Evolutionary conservation across 2,329 filamentous ascomycete genomes (phyloP), one percentile per base, ranked within the genome.

Genomic region (Nothophoma quercina): DNA sequence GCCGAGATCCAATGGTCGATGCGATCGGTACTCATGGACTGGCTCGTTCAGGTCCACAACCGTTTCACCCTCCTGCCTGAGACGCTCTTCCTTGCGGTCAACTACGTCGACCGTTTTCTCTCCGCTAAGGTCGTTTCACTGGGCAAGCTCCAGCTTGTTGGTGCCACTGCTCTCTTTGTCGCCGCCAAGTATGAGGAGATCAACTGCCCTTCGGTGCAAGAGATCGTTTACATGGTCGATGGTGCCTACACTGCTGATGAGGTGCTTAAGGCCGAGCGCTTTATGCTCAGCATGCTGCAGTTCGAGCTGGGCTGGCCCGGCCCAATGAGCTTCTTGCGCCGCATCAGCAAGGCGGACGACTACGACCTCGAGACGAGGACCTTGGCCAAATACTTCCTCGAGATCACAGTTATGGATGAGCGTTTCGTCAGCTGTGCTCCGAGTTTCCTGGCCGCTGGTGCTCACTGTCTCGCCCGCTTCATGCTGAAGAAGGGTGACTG

Each of bases 1-100:
- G 88, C 89, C n/a, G 93, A 98, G 75, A 96, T 99, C 51, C 91
- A 96, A 72, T 99, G 95, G 95, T 96, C 93, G 2, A 99, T 98
- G 95, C 91, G 95, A 38, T 89, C 92, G 5, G 91, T 98, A 18
- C 82, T 99, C 47, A 96, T 99, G 87, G 95, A 98, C 75, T 99
- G 95, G 95, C 83, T 99, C 34, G 89, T 98, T 38, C 93, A 99
- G 74, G 95, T 99, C 23, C 95, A 99, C 73, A 86, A 88, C 64
- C 90, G 95, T 28, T 99, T 99, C 78, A 86, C 84, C 28, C 84
- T 99, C 22, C 85, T 98, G 7, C 93, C 93, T 0, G 95, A 99
- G 80, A 99, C 95, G 0, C 81, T 99, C 5, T 99, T 96, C 78
- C 85, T 98, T 51, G 90, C 89, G 21, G 90, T 96, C 77, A 99